Evolutionary conservation across 2,329 filamentous ascomycete species (phyloP).

Genomic region (Fusarium kyushuense): DNA sequence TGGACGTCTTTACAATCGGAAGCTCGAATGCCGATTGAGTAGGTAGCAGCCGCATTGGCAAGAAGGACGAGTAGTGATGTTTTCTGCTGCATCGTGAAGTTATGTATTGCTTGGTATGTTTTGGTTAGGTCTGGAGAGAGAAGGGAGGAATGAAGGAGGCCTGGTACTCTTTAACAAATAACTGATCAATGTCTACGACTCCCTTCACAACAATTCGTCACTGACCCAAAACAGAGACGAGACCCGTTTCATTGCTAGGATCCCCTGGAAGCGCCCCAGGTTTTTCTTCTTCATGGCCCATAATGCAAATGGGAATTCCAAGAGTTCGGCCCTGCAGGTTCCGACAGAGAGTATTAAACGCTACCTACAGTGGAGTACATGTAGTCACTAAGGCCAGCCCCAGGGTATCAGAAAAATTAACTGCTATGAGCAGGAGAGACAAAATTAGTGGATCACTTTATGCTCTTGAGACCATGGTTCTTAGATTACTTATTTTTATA

Average conservation of each 20-base stretch:
- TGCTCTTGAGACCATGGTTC: too few species aligned
- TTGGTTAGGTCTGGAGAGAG: not conserved
- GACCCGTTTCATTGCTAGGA: slow-evolving; percentile 9
- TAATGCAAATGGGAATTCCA: not conserved
- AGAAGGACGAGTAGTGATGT: slow-evolving; percentile 1
- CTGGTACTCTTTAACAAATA: not conserved
- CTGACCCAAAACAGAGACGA: slow-evolving; percentile 13
- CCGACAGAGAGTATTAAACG: not conserved
- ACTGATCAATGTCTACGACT: not conserved
- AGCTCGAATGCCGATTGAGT: slow-evolving; percentile 8
- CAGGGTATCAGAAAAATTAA: too few species aligned
- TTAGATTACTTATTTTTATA: too few species aligned
- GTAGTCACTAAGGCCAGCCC: too few species aligned
- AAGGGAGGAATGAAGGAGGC: not conserved
- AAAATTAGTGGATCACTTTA: too few species aligned
- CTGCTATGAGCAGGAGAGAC: too few species aligned
- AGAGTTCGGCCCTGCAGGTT: not conserved
- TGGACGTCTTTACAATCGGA: slow-evolving; percentile 20
- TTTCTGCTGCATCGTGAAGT: slow-evolving; percentile 9
- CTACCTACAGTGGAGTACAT: not conserved
- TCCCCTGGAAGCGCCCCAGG: slow-evolving; percentile 9
- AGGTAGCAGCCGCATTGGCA: not conserved
- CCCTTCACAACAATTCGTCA: slow-evolving; percentile 5
- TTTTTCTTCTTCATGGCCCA: slow-evolving; percentile 2
- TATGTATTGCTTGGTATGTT: not conserved